These are phyloP conservation scores for Thermomucor indicae-seudaticae DNA, from an alignment of 371 early-diverging fungal genomes.

Conservation along the genomic window DNA sequence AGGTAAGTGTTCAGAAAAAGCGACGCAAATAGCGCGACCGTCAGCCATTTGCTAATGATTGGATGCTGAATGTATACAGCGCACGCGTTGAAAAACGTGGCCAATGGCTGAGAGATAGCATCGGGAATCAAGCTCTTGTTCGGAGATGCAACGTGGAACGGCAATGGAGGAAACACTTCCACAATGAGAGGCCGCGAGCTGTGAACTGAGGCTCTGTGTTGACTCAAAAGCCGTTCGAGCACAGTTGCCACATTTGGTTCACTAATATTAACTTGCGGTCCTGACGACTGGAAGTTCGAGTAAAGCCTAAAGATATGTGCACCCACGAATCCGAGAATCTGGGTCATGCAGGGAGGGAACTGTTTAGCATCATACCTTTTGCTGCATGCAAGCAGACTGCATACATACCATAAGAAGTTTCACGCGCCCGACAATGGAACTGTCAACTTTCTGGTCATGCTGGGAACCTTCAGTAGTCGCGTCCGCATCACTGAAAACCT, in stretches of 20 bases:
- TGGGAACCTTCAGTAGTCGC: not conserved
- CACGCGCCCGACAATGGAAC: slow-evolving; percentile 46
- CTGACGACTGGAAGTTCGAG: slow-evolving; percentile 51
- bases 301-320: slow-evolving; percentile 73
- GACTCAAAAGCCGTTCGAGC: slow-evolving; percentile 39
- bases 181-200: slow-evolving; percentile 50
- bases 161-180: slow-evolving; percentile 59
- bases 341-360: not conserved
- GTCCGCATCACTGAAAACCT: slow-evolving; percentile 36
- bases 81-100: slow-evolving; percentile 42
- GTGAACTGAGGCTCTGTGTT: slow-evolving; percentile 36
- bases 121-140: slow-evolving; percentile 21
- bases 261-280: slow-evolving; percentile 40
- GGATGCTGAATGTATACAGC: slow-evolving; percentile 61
- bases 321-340: slow-evolving; percentile 68
- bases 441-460: slow-evolving; percentile 30
- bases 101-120: slow-evolving; percentile 40
- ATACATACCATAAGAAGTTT: slow-evolving; percentile 39
- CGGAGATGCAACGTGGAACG: slow-evolving; percentile 46
- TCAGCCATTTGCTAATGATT: slow-evolving; percentile 59
- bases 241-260: slow-evolving; percentile 34
- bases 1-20: slow-evolving; percentile 64
- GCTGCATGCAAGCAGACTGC: not conserved
- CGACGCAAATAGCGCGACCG: slow-evolving; percentile 49
- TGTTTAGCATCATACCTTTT: not conserved